Base-by-base conservation (phyloP, 2,329 filamentous ascomycete genomes). In the Colletotrichum liaoningense region DNA sequence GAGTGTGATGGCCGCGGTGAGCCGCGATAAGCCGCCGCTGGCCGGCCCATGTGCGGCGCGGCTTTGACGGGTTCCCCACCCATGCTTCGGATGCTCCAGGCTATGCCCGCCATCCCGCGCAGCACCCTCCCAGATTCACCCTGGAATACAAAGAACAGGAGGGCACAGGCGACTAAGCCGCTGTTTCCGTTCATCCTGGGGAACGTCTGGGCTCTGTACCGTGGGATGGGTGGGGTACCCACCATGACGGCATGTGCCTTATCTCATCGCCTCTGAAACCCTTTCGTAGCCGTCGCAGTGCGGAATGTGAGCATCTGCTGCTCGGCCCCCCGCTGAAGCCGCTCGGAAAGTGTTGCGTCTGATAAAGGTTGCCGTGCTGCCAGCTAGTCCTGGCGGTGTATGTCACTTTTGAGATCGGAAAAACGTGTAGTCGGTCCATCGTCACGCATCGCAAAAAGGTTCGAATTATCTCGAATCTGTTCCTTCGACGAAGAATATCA, bases 1-100 rank as follows among this genome's bases (percentile, higher is more conserved):
- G 69, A 57, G 67, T 60, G 67, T 38, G 72, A 57, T 58, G 68
- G 69, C 69, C 65, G 63, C 22, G 49, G n/a, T 66, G 63, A 84
- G 76, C 84, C 84, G 84, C 76, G 65, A 76, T 71, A 84, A 86
- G 82, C 84, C 84, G 84, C 79, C 68, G 74, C 77, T 83, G 80
- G 81, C 84, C 84, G 84, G 71, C 68, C 63, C 63, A 75, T 55
- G 52, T 59, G 63, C 63, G 72, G 63, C 63, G 56, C 63, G 69
- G 68, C 69, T 68, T 70, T 63, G 63, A 72, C 69, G 30, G 30
- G 26, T 46, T 35, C 71, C 62, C 63, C 67, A 52, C 22, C 22
- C n/a, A n/a, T 74, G 60, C 67, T 73, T 70, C 70, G 67, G 56
- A 71, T 73, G 56, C 67, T 62, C 67, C 67, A 71, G 71, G 60